Conservation (phyloP, 139 green algal species). For the Picochlorum sp. region DNA sequence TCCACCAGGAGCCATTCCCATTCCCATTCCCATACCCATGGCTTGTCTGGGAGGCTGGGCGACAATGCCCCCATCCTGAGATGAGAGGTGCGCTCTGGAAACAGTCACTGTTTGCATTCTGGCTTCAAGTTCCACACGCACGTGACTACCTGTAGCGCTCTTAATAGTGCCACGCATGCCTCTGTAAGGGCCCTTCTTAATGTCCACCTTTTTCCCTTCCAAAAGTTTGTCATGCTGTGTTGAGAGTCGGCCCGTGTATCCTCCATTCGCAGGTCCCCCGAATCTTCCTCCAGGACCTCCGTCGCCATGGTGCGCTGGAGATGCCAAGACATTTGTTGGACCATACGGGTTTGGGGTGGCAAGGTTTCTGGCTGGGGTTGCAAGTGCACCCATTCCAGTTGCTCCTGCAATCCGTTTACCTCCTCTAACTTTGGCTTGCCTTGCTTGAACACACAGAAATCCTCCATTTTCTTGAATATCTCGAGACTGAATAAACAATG, state of each 20-base stretch:
- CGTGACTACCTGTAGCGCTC: conserved; percentile 67
- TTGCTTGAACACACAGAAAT: conserved; percentile 49
- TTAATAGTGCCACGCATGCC: conserved; percentile 77
- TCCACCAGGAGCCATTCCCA: conserved; percentile 6
- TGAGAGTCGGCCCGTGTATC: conserved; percentile 18
- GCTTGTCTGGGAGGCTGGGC: background rate
- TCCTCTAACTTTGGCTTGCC: conserved; percentile 29
- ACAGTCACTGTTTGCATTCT: conserved; percentile 75
- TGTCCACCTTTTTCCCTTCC: conserved; percentile 38
- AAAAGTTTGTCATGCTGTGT: conserved; percentile 38
- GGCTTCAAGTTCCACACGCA: conserved; percentile 81
- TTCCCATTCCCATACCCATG: background rate
- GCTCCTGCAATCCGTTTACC: conserved; percentile 2
- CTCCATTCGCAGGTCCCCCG: conserved; percentile 14
- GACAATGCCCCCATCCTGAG: conserved; percentile 13
- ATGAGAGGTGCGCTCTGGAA: conserved; percentile 28
- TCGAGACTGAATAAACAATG: conserved; percentile 64
- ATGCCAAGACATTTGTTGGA: conserved; percentile 1
- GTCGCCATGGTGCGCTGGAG: conserved; percentile 7
- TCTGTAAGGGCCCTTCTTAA: conserved; percentile 58
- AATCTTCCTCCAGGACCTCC: conserved; percentile 1
- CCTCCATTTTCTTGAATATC: conserved; percentile 47
- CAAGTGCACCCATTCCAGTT: background rate
- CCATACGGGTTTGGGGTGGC: conserved; percentile 1
- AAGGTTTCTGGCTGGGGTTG: conserved; percentile 1